Base-by-base conservation (phyloP, 257 asterid genomes). In the Buddleja alternifolia region DNA sequence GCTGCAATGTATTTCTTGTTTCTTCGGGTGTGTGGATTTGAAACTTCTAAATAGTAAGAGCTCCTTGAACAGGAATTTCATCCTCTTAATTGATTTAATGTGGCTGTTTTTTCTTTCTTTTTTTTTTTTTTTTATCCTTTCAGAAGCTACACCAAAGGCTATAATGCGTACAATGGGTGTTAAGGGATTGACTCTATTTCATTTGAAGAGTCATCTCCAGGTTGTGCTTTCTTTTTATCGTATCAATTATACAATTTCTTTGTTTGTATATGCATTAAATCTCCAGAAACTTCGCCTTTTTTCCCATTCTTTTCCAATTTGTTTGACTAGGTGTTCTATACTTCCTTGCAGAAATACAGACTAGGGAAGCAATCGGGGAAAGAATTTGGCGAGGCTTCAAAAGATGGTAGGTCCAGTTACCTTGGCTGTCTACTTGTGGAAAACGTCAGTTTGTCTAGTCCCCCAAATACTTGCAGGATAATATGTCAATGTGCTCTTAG, bases 111-210 rank as follows among this genome's bases (percentile, higher is more conserved):
- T n/a, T n/a, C n/a, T n/a, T n/a, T n/a, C n/a, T n/a, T n/a, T n/a
- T n/a, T n/a, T n/a, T n/a, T n/a, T n/a, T n/a, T n/a, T n/a, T n/a
- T n/a, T n/a, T n/a, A n/a, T n/a, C n/a, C n/a, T 66, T 80, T 77
- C 91, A 91, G 97, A 91, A 82, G 97, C 97, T 24, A 91, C 97
- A 11, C 97, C 97, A 11, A 91, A 91, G 80, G 92, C 97, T 24
- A 77, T 91, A 57, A 65, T 88, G 93, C 85, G 95, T 46, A 84
- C 97, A 34, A 91, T 91, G 96, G 91, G 97, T 68, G 96, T 88
- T 46, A 88, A 91, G 84, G 97, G 97, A 25, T 75, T 91, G 75
- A 91, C 97, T 19, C 88, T 91, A 11, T 91, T 84, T 77, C 97
- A 91, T 73, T 79, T 91, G 76, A 91, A 91, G 90, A 81, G 89